Evolutionary conservation across 1,284 basidiomycete species (phyloP), one percentile per base, ranked within the genome.

Genomic region (Ustilago xerochloae): DNA sequence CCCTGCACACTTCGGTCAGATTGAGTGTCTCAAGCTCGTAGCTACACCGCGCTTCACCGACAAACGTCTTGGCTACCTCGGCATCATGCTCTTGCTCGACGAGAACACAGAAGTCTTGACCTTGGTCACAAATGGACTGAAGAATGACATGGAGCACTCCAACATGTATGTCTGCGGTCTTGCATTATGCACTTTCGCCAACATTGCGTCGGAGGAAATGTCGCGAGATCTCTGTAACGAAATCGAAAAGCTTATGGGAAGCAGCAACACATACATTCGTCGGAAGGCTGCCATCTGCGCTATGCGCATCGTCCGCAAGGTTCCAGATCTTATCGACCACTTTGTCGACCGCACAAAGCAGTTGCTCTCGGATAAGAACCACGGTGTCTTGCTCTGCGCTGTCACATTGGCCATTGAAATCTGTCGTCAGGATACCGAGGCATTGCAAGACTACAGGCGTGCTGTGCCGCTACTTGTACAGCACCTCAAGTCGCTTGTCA

Each of bases 81-180:
- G 97, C 1, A 98, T 99, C 80, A 99, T 99, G 97, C 87, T 99
- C 61, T 86, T 99, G 39, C 86, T 99, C 68, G 97, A 99, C 82
- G 97, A 99, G 88, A 98, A 93, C 81, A 94, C 97, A 82, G 96
- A 99, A 85, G 96, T 99, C 0, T 87, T 99, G 74, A 99, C 94
- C 2, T 88, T 99, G 36, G 96, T 99, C 52, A 99, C 97, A 28
- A 99, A 99, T 85, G 97, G 94, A 29, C 86, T 99, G 78, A 99
- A 99, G 87, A 99, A 99, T 86, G 97, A 99, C 86, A 95, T 99
- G 94, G 98, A 99, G 85, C 95, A 98, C 86, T 92, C 95, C 12
- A 99, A 98, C 86, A 97, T 97, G 93, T 99, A 97, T 85, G 93
- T 93, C 9, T 97, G 99, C 38, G 97, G 97, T 18, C 89, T 99